Base-by-base conservation (phyloP, 2,329 filamentous ascomycete species). In the Eutypella sp. region DNA sequence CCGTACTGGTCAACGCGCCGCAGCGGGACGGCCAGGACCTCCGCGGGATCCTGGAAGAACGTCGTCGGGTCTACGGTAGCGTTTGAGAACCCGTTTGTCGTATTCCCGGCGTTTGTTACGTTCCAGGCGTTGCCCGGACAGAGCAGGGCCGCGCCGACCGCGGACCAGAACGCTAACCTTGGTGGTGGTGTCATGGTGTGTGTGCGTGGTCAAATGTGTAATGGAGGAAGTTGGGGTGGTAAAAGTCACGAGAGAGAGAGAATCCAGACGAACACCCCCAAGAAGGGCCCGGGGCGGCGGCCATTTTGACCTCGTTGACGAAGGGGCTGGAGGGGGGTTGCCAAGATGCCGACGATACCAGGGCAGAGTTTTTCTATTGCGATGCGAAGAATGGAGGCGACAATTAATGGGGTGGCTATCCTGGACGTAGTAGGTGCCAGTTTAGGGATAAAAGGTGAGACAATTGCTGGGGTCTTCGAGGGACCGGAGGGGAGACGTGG, bases 21-120 rank as follows among this genome's bases (percentile, higher is more conserved):
- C 16, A 65, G 48, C n/a, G 61, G 60, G 5, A 64, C 47, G 2
- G 59, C 41, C 2, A 64, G 45, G 31, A 63, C 49, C 41, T 56
- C 44, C 10, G 41, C 29, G 2, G 50, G 5, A 24, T 48, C 42
- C 24, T 49, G 55, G 20, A 50, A 50, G 8, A 53, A 44, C 6
- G 37, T 38, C 19, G 57, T 51, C 5, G 47, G 45, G 13, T 54
- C 49, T 13, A 46, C 15, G 5, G 18, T 11, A 19, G 25, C 36
- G 3, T n/a, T 15, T 11, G 36, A 18, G 10, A 23, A 8, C 18
- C 18, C n/a, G 22, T 40, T 33, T 15, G 4, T 18, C 13, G 20
- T 13, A 8, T 15, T 15, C 36, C 23, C n/a, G 2, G 5, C 20
- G 4, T 15, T n/a, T n/a, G n/a, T n/a, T n/a, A n/a, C n/a, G n/a